phyloP scores from a whole-genome alignment of 2,329 filamentous ascomycete genomes.

The Parastagonospora avenae region DNA sequence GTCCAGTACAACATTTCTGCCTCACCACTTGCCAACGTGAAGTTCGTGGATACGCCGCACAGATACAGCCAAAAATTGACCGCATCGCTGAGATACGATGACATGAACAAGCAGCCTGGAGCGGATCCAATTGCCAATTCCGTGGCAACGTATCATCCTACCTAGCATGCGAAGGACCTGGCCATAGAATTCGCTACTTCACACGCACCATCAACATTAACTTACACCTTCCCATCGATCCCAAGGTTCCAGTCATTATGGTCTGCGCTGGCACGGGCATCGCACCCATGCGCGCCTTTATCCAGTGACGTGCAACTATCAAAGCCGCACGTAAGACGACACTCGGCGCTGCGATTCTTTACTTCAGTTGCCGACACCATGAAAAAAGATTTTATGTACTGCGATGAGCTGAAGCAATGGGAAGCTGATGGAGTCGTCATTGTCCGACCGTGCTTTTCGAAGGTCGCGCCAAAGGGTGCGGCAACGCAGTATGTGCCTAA shows the following conservation, averaged over 20 bases:
- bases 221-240: slow-evolving; percentile 33
- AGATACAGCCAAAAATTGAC: background rate
- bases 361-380: slow-evolving; percentile 64
- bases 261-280: slow-evolving; percentile 37
- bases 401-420: slow-evolving; percentile 55
- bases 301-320: slow-evolving; percentile 37
- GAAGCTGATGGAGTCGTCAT: background rate
- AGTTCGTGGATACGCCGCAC: background rate
- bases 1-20: slow-evolving; percentile 76
- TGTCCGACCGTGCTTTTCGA: slow-evolving; percentile 48
- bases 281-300: slow-evolving; percentile 40
- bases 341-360: slow-evolving; percentile 65
- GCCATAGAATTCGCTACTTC: background rate
- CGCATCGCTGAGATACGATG: background rate
- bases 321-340: slow-evolving; percentile 27
- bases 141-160: background rate
- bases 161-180: background rate
- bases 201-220: background rate
- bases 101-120: background rate
- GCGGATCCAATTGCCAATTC: background rate
- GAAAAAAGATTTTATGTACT: slow-evolving; percentile 63
- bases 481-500: slow-evolving; percentile 57
- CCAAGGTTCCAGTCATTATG: slow-evolving; percentile 55
- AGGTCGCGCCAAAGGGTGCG: slow-evolving; percentile 69
- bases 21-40: slow-evolving; percentile 62